These are phyloP conservation scores for Zalaria obscura DNA, from an alignment of 2,329 filamentous ascomycete genomes.

Conservation along the genomic window DNA sequence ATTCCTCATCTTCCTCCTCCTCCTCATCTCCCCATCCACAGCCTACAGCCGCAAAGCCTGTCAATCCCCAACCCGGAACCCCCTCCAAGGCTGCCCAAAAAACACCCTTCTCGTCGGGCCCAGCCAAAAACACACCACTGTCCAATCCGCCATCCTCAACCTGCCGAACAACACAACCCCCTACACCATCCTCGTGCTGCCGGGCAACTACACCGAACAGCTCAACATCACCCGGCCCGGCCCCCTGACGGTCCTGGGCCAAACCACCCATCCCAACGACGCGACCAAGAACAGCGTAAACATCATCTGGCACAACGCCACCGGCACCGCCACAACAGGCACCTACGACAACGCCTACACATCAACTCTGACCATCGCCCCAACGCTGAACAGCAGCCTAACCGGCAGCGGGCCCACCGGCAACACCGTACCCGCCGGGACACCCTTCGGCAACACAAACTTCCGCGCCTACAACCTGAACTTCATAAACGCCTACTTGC, in stretches of 20 bases:
- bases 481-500: slow-evolving; percentile 45
- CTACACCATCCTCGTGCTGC: slow-evolving; percentile 43
- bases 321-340: slow-evolving; percentile 26
- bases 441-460: slow-evolving; percentile 48
- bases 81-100: slow-evolving; percentile 24
- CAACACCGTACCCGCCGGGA: slow-evolving; percentile 43
- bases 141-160: slow-evolving; percentile 35
- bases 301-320: slow-evolving; percentile 44
- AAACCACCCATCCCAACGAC: slow-evolving; percentile 34
- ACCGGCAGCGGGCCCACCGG: slow-evolving; percentile 50
- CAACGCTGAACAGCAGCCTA: slow-evolving; percentile 46
- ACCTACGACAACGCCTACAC: slow-evolving; percentile 49
- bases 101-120: slow-evolving; percentile 17
- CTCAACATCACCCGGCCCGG: slow-evolving; percentile 50
- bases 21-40: not conserved
- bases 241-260: slow-evolving; percentile 48
- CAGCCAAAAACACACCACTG: slow-evolving; percentile 15
- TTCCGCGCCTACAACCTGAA: slow-evolving; percentile 56
- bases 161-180: slow-evolving; percentile 30
- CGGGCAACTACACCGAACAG: slow-evolving; percentile 49
- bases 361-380: slow-evolving; percentile 46
- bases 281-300: slow-evolving; percentile 38
- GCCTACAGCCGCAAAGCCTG: slow-evolving; percentile 13
- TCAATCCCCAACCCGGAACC: slow-evolving; percentile 21
- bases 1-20: slow-evolving; percentile 1